A percentile compares a stretch with the other conserved stretches of the same genome.
These are phyloP conservation scores for Baudoinia panamericana DNA, from an alignment of 495 filamentous ascomycete species.

Conservation along the genomic window DNA sequence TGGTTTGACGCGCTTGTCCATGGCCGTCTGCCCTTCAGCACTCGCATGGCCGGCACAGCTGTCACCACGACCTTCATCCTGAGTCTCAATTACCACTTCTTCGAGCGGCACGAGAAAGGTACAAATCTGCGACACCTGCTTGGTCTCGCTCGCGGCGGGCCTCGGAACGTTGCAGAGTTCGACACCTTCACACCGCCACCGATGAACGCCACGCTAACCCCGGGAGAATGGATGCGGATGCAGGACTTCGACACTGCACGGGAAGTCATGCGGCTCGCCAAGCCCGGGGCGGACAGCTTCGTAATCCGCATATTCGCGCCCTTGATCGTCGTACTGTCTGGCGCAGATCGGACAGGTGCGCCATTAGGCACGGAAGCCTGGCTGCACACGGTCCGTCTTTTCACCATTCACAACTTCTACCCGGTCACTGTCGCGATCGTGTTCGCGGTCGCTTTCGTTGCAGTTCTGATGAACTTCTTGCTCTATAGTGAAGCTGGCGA, in stretches of 20 bases:
- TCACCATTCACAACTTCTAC: constrained; percentile 42
- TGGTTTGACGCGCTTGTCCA: constrained; percentile 39
- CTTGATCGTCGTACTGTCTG: constrained; percentile 50
- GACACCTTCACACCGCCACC: constrained; percentile 25
- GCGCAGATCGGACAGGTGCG: constrained; percentile 41
- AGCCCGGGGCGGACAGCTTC: constrained; percentile 50
- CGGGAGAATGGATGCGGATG: constrained; percentile 54
- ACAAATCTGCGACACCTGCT: constrained; percentile 29
- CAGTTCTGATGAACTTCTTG: constrained; percentile 53
- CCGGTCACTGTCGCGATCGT: constrained; percentile 42
- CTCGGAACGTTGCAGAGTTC: constrained; percentile 10
- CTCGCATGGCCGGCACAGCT: constrained; percentile 46
- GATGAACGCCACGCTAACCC: constrained; percentile 54
- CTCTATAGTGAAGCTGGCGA: constrained; percentile 39
- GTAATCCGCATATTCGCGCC: constrained; percentile 56
- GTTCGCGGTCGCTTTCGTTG: constrained; percentile 42
- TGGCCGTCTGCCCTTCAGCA: constrained; percentile 41
- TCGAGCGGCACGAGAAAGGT: constrained; percentile 40
- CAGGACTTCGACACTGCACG: constrained; percentile 62
- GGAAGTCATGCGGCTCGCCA: constrained; percentile 55
- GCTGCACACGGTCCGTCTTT: constrained; percentile 40
- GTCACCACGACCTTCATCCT: constrained; percentile 49
- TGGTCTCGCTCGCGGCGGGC: constrained; percentile 7
- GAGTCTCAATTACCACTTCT: constrained; percentile 53
- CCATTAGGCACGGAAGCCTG: constrained; percentile 26